A percentile compares a stretch with the other conserved stretches of the same genome.
These are phyloP conservation scores for Angomonas ambiguus DNA, from an alignment of 208 protist species.

Conservation along the genomic window DNA sequence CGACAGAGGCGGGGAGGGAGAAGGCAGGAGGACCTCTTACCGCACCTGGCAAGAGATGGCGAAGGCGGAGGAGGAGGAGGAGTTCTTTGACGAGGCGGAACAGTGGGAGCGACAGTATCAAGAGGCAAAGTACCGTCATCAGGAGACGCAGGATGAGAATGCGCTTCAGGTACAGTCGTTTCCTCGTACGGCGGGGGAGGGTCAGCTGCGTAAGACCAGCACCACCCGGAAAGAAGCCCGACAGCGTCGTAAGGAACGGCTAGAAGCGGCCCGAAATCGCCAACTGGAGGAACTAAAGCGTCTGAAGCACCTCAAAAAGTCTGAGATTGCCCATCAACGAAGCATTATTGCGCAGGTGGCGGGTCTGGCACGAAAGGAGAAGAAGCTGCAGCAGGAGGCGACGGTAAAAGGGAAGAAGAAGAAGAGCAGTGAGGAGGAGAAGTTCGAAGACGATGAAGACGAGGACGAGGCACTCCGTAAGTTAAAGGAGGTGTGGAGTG, in stretches of 20 bases:
- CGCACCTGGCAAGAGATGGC: slow-evolving; percentile 51
- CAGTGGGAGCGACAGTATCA: slow-evolving; percentile 85
- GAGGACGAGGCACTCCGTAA: slow-evolving; percentile 52
- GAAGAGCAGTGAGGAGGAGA: slow-evolving; percentile 8
- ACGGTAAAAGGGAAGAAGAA: slow-evolving; percentile 23
- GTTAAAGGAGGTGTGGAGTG: slow-evolving; percentile 63
- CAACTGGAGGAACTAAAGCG: slow-evolving; percentile 85
- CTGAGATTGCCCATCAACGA: slow-evolving; percentile 83
- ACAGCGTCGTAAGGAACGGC: slow-evolving; percentile 63
- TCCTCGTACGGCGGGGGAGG: slow-evolving; percentile 71
- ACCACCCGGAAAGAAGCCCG: slow-evolving; percentile 78
- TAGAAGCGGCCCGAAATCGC: slow-evolving; percentile 54
- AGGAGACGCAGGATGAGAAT: slow-evolving; percentile 41
- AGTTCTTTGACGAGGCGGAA: slow-evolving; percentile 80
- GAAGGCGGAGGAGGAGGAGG: slow-evolving; percentile 74
- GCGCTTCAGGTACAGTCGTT: slow-evolving; percentile 59
- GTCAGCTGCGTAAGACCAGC: slow-evolving; percentile 64
- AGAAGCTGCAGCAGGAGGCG: background rate
- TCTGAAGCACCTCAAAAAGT: slow-evolving; percentile 85
- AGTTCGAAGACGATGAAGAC: slow-evolving; percentile 27
- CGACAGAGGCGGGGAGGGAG: slow-evolving; percentile 18
- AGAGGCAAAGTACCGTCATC: slow-evolving; percentile 82
- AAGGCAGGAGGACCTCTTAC: slow-evolving; percentile 34
- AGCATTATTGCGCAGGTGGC: slow-evolving; percentile 79
- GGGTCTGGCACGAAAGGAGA: slow-evolving; percentile 27